Conservation (phyloP, 768 basidiomycete genomes). For the Tylopilus sp. region DNA sequence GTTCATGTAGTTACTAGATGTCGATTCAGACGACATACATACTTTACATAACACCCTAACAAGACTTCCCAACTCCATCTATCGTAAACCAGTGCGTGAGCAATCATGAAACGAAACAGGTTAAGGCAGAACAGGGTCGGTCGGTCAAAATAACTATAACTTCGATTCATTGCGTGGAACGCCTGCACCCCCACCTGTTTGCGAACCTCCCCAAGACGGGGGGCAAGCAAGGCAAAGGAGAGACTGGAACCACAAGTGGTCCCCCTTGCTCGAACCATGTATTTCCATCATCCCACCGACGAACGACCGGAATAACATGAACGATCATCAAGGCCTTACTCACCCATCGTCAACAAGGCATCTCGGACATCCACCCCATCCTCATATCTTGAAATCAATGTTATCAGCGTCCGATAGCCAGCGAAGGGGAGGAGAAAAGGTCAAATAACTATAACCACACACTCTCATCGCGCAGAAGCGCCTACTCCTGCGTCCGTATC, state of each 20-base stretch:
- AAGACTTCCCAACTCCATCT: conserved; percentile 9
- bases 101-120: background rate
- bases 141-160: conserved; percentile 36
- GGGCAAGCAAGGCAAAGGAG: conserved; percentile 15
- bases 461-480: conserved; percentile 33
- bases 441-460: conserved; percentile 39
- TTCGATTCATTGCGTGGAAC: conserved; percentile 22
- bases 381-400: conserved; percentile 4
- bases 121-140: background rate
- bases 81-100: conserved; percentile 6
- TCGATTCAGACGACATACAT: background rate
- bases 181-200: conserved; percentile 20
- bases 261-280: conserved; percentile 25
- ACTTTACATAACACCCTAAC: conserved; percentile 6
- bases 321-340: background rate
- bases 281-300: conserved; percentile 29
- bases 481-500: conserved; percentile 33
- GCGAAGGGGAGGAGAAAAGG: background rate
- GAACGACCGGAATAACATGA: background rate
- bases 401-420: conserved; percentile 4
- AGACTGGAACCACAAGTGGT: conserved; percentile 23
- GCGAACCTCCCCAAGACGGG: conserved; percentile 30
- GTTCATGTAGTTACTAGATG: background rate
- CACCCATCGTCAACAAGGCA: background rate
- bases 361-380: background rate